phyloP scores from a whole-genome alignment of 2,329 filamentous ascomycete genomes.

The Sporothrix brasiliensis region DNA sequence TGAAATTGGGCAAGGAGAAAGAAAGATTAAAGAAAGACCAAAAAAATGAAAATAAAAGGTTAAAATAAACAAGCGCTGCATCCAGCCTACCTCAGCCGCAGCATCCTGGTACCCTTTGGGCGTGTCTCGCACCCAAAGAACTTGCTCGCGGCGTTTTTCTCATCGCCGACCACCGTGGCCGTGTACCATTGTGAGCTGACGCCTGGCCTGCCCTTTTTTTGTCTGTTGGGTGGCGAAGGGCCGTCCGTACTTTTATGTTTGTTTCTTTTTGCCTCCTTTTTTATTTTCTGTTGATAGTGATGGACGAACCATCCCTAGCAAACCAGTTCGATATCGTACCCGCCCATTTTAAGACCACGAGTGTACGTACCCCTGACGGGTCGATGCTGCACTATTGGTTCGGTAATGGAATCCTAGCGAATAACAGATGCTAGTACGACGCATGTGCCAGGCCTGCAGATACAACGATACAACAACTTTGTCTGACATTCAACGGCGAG shows the following conservation, averaged over 20 bases:
- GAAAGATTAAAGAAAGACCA: neutral
- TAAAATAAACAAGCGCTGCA: neutral
- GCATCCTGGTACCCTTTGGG: conserved; percentile 1
- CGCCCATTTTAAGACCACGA: neutral
- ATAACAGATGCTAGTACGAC: neutral
- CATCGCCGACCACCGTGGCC: neutral
- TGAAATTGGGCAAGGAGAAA: neutral
- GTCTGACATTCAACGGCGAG: neutral
- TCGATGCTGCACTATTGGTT: neutral
- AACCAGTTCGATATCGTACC: conserved; percentile 1
- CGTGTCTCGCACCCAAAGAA: neutral
- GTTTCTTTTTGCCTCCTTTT: neutral
- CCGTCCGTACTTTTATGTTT: neutral
- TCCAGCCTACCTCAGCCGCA: conserved; percentile 10
- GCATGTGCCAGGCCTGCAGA: neutral
- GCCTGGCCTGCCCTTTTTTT: neutral
- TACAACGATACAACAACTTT: neutral
- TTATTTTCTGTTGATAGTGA: neutral
- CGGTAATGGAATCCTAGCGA: neutral
- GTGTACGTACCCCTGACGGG: neutral
- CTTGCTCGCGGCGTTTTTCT: neutral
- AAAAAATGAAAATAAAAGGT: neutral
- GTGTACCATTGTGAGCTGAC: neutral
- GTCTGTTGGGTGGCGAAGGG: neutral
- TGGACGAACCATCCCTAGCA: conserved; percentile 2